Evolutionary conservation across 441 rosid genomes (phyloP).

Genomic region (Pelargonium fulgidum): DNA sequence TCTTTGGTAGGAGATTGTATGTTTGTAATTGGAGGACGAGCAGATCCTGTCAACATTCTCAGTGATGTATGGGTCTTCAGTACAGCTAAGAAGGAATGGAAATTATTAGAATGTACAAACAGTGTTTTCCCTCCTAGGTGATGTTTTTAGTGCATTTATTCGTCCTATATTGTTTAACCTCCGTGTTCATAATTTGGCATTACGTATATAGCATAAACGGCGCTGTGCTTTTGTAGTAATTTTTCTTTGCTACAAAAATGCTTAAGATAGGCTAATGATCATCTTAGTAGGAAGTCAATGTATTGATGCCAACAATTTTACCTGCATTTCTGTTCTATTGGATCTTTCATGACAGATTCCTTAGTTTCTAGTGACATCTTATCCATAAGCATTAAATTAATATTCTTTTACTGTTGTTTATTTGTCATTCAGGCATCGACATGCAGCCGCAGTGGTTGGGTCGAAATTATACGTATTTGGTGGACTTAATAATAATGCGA

Average conservation of each 20-base stretch:
- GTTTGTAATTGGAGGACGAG: conserved; percentile 81
- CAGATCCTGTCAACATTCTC: conserved; percentile 65
- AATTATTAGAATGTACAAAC: conserved; percentile 43
- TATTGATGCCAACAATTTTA: conserved; percentile 1
- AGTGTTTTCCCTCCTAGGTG: conserved; percentile 65
- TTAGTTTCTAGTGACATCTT: conserved; percentile 1
- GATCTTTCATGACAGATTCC: conserved; percentile 4
- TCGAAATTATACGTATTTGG: conserved; percentile 71
- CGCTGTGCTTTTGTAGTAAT: not conserved
- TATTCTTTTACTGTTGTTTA: conserved; percentile 14
- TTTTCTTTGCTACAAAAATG: not conserved
- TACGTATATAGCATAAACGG: not conserved
- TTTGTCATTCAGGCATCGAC: conserved; percentile 62
- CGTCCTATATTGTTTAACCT: not conserved
- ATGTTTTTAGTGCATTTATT: conserved; percentile 17
- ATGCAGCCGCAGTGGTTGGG: conserved; percentile 72
- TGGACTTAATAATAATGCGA: conserved; percentile 53
- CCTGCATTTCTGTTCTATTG: conserved; percentile 14
- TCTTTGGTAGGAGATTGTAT: conserved; percentile 57
- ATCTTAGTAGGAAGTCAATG: not conserved
- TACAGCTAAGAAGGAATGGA: conserved; percentile 48
- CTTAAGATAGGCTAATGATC: not conserved
- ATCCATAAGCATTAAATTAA: not conserved
- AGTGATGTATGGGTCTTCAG: conserved; percentile 72
- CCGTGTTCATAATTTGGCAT: not conserved